phyloP scores from a whole-genome alignment of 2,329 filamentous ascomycete species.

The Dactylellina haptotyla region DNA sequence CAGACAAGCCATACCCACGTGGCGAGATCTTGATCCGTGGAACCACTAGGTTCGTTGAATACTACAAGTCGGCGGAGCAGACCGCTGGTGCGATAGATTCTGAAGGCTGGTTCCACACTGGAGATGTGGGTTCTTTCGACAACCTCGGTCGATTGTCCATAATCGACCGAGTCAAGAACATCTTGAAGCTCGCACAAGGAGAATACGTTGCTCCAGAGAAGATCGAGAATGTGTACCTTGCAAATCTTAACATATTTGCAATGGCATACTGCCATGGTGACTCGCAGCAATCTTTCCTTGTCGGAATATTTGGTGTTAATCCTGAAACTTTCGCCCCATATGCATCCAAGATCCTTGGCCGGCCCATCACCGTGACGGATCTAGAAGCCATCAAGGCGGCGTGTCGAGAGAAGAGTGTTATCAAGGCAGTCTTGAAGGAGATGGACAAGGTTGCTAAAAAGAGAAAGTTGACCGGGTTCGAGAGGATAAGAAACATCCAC shows the following conservation, averaged over 20 bases:
- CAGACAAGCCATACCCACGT: constrained; percentile 87
- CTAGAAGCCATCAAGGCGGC: constrained; percentile 73
- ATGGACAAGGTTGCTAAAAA: constrained; percentile 80
- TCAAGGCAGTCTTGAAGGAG: constrained; percentile 78
- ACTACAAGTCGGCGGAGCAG: constrained; percentile 90
- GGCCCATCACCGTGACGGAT: constrained; percentile 73
- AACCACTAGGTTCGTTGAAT: constrained; percentile 81
- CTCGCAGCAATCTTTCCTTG: constrained; percentile 79
- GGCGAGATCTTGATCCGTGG: constrained; percentile 89
- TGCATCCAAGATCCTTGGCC: constrained; percentile 78
- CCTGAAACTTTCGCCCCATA: constrained; percentile 84
- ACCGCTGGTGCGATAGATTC: constrained; percentile 82
- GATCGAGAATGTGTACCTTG: constrained; percentile 92
- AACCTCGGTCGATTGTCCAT: constrained; percentile 87
- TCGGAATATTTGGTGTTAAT: constrained; percentile 88
- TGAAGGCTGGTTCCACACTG: constrained; percentile 97
- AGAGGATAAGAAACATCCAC: constrained; percentile 78
- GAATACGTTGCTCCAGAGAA: constrained; percentile 98
- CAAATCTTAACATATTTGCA: constrained; percentile 78
- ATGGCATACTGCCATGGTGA: constrained; percentile 91
- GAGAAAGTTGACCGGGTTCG: constrained; percentile 91
- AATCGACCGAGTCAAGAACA: constrained; percentile 97
- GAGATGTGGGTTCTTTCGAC: constrained; percentile 89
- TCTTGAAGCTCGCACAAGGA: constrained; percentile 97
- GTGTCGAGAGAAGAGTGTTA: constrained; percentile 74